These are phyloP conservation scores for Aspergillus saccharolyticus DNA, from an alignment of 495 filamentous ascomycete genomes.

Conservation along the genomic window DNA sequence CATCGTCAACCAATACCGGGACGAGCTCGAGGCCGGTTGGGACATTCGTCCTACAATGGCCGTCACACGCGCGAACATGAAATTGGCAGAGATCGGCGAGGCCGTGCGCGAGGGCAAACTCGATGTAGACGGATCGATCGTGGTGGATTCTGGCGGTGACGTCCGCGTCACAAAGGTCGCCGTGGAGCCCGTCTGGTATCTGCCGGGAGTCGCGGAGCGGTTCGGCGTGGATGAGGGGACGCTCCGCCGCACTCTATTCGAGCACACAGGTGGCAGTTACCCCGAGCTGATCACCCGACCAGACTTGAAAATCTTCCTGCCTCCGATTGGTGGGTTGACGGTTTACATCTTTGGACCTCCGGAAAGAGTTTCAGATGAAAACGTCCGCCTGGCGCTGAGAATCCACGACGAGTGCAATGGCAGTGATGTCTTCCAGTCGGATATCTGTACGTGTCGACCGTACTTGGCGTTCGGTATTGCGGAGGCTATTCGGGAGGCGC, in stretches of 20 bases:
- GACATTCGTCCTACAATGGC: conserved; percentile 95
- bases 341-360: conserved; percentile 97
- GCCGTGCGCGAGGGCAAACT: conserved; percentile 75
- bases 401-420: conserved; percentile 98
- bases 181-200: conserved; percentile 93
- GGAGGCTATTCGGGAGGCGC: conserved; percentile 94
- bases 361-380: conserved; percentile 84
- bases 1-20: conserved; percentile 38
- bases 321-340: conserved; percentile 92
- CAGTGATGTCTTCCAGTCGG: conserved; percentile 95
- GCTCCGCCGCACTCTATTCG: conserved; percentile 81
- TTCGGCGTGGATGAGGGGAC: conserved; percentile 93
- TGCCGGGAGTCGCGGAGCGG: conserved; percentile 89
- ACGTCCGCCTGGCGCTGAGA: conserved; percentile 76
- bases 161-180: conserved; percentile 95
- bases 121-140: conserved; percentile 84
- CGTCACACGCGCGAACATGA: conserved; percentile 95
- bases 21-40: conserved; percentile 60
- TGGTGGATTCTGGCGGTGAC: conserved; percentile 76
- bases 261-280: conserved; percentile 90
- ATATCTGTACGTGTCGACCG: conserved; percentile 96
- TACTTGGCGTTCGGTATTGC: conserved; percentile 96
- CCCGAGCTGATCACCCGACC: conserved; percentile 87
- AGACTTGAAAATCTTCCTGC: conserved; percentile 93
- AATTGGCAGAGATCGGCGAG: conserved; percentile 85